Evolutionary conservation across 192 early-diverging fungal genomes (phyloP), one percentile per base, ranked within the genome.

Genomic region (Helicostylum pulchrum): DNA sequence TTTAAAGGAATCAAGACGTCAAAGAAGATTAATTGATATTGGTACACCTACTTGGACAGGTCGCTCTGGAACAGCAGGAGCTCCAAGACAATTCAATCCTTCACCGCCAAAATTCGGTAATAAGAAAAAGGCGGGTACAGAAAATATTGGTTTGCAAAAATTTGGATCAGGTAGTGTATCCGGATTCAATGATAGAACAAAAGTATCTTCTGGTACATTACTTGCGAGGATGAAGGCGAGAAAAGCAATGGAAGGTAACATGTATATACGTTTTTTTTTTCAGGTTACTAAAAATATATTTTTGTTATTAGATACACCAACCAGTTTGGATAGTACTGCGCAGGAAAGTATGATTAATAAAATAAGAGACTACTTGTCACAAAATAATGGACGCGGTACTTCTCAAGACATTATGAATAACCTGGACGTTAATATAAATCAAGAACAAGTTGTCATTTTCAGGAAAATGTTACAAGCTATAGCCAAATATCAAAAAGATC

Each of bases 1-100:
- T 1, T 71, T 99, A 53, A 87, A 84, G 45, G 80, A 84, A 32
- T 91, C 88, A 1, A 81, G 93, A 36, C 55, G 65, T 26, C 57
- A 59, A 59, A 45, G 42, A 58, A 39, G 20, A 21, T 20, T 58
- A 11, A 23, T 23, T 14, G 85, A 87, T 50, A 81, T 94, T 42
- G 81, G 80, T 10, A 80, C 87, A 14, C 92, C 94, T 0, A 98
- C 96, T 3, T 98, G 93, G 90, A 98, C 96, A 2, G 96, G 96
- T 9, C 76, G 78, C 7, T 91, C 82, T 5, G 71, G 73, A 67
- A 6, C 71, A 49, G 60, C 73, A 61, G 55, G 71, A 61, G 55
- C 67, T 51, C 65, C 70, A 61, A n/a, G 48, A 30, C 59, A 6
- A 39, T 39, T 10, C 5, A 39, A 39, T 44, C 26, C 64, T 57